phyloP scores from a whole-genome alignment of 306 rosid species.

The Purshia tridentata region DNA sequence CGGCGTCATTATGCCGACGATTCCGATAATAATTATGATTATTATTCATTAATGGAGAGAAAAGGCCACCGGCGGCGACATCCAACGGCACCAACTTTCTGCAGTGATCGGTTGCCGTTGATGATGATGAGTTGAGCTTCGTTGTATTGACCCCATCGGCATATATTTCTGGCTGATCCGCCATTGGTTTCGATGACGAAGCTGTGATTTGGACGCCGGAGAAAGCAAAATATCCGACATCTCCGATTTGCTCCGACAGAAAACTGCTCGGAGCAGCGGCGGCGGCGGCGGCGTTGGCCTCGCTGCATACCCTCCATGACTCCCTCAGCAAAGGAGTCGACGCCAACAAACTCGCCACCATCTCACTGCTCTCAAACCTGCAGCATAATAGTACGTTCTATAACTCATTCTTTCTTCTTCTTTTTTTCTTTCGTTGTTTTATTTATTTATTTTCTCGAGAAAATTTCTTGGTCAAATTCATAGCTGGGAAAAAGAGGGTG shows the following conservation, averaged over 20 bases:
- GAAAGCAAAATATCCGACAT: conserved; percentile 57
- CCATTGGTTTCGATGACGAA: conserved; percentile 16
- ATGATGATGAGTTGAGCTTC: no score
- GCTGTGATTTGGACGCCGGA: conserved; percentile 57
- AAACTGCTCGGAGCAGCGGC: conserved; percentile 20
- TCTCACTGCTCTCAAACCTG: conserved; percentile 81
- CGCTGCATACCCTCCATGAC: conserved; percentile 71
- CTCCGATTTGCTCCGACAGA: conserved; percentile 33
- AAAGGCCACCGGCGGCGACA: conserved; percentile 20
- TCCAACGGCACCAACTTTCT: conserved; percentile 44
- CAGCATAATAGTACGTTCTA: not conserved
- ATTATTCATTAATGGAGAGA: conserved; percentile 34
- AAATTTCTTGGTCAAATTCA: not conserved
- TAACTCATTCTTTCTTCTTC: no score
- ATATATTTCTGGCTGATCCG: no score
- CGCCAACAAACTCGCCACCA: conserved; percentile 56
- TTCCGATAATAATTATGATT: not conserved
- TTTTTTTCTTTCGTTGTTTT: no score
- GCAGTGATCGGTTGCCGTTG: not conserved
- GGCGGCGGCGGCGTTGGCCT: conserved; percentile 41
- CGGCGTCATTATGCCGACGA: conserved; percentile 22
- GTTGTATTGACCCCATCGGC: no score
- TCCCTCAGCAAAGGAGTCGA: conserved; percentile 71
- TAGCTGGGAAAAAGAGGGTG: not conserved
- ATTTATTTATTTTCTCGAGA: not conserved